Evolutionary conservation across 1,284 basidiomycete species (phyloP).

Genomic region (Malassezia brasiliensis): DNA sequence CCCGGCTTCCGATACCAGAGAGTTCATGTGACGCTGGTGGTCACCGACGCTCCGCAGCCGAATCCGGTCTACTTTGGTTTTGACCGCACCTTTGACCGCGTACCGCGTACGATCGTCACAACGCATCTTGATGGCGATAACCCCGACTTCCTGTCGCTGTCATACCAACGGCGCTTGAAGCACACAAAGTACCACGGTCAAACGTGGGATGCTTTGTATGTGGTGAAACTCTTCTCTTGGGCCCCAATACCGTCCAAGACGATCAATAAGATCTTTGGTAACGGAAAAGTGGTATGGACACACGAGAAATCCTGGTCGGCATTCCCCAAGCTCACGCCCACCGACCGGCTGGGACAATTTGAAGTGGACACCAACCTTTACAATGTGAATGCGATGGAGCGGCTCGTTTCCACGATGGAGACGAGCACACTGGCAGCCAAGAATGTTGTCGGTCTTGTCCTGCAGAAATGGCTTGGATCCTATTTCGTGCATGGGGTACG

Average conservation of each 20-base stretch:
- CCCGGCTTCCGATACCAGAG: slow-evolving; percentile 66
- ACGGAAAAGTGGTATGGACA: slow-evolving; percentile 57
- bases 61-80: slow-evolving; percentile 63
- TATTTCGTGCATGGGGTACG: slow-evolving; percentile 30
- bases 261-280: slow-evolving; percentile 51
- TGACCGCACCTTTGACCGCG: slow-evolving; percentile 49
- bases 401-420: slow-evolving; percentile 62
- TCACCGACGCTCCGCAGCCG: slow-evolving; percentile 61
- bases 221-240: slow-evolving; percentile 64
- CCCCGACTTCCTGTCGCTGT: slow-evolving; percentile 65
- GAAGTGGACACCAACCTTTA: slow-evolving; percentile 63
- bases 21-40: slow-evolving; percentile 78
- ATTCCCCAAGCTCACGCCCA: slow-evolving; percentile 60
- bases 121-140: background rate
- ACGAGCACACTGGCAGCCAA: slow-evolving; percentile 74
- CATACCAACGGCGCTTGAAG: slow-evolving; percentile 64
- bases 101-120: slow-evolving; percentile 66
- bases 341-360: slow-evolving; percentile 49
- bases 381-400: slow-evolving; percentile 78
- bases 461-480: slow-evolving; percentile 32
- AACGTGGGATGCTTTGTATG: slow-evolving; percentile 23
- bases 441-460: slow-evolving; percentile 54
- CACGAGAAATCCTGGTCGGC: slow-evolving; percentile 61
- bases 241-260: slow-evolving; percentile 59
- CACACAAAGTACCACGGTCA: slow-evolving; percentile 19